Conservation (phyloP, 1,284 basidiomycete genomes). For the Fomes fomentarius region DNA sequence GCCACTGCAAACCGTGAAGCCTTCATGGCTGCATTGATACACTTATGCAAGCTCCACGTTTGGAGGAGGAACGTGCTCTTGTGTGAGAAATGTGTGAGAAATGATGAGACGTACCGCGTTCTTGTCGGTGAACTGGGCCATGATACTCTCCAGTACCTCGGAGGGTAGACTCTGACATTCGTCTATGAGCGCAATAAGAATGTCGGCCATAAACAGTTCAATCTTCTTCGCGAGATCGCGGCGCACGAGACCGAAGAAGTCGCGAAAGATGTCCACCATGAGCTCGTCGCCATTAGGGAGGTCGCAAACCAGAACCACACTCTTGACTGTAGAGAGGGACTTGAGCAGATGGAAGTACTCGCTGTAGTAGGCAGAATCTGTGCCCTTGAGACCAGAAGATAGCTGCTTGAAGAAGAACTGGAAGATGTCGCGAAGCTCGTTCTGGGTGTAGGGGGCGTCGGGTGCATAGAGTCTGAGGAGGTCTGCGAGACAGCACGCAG, state of each 20-base stretch:
- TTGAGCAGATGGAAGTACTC: constrained; percentile 95
- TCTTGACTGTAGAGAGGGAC: constrained; percentile 92
- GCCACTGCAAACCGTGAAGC: too few relatives aligned
- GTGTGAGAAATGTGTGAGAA: neutral
- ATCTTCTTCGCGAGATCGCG: constrained; percentile 89
- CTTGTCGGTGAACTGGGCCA: constrained; percentile 86
- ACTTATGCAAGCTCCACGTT: too few relatives aligned
- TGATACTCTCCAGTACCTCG: constrained; percentile 81
- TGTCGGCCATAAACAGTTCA: constrained; percentile 86
- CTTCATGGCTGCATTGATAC: too few relatives aligned
- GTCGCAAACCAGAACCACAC: constrained; percentile 92
- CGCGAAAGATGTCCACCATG: constrained; percentile 82
- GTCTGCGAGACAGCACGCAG: constrained; percentile 95
- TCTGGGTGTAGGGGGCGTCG: constrained; percentile 91
- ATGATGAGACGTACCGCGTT: constrained; percentile 53
- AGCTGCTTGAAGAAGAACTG: constrained; percentile 93
- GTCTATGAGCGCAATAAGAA: constrained; percentile 89
- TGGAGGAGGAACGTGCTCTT: too few relatives aligned
- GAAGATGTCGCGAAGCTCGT: constrained; percentile 92
- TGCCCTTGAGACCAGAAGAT: constrained; percentile 69
- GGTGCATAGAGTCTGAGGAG: constrained; percentile 94
- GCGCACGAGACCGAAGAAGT: constrained; percentile 81
- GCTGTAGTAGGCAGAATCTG: constrained; percentile 77
- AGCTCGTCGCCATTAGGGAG: constrained; percentile 87
- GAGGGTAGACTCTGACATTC: constrained; percentile 78